Evolutionary conservation across 106 monocot species (phyloP).

Genomic region (Apostasia ramifera): DNA sequence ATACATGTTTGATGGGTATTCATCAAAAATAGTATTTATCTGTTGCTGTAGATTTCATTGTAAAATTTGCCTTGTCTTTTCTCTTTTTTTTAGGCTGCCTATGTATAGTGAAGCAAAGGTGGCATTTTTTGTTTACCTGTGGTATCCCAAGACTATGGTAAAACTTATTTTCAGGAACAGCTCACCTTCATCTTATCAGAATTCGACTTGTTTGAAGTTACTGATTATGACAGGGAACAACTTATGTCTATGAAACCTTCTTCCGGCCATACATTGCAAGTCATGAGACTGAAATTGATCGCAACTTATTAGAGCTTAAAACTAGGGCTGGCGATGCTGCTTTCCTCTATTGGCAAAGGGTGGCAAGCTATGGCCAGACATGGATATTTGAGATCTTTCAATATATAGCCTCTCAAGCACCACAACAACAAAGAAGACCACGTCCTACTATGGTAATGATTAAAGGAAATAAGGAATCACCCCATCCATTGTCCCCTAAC

Average conservation of each 20-base stretch:
- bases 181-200: neutral
- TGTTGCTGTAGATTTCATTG: neutral
- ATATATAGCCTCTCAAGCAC: constrained; percentile 72
- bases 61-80: neutral
- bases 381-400: constrained; percentile 65
- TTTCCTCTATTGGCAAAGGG: constrained; percentile 50
- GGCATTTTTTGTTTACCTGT: constrained; percentile 79
- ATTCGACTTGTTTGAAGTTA: neutral
- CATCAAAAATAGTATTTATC: neutral
- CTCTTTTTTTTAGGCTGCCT: constrained; percentile 56
- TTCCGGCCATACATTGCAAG: constrained; percentile 53
- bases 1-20: neutral
- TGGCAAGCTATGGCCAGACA: constrained; percentile 51
- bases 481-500: no score
- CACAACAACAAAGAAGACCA: constrained; percentile 33
- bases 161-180: neutral
- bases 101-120: constrained; percentile 92
- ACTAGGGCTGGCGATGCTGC: constrained; percentile 41
- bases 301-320: constrained; percentile 48
- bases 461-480: neutral
- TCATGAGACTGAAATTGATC: constrained; percentile 58
- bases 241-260: constrained; percentile 71
- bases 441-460: constrained; percentile 47
- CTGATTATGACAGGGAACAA: constrained; percentile 48
- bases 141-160: constrained; percentile 94